These are phyloP conservation scores for Sparassis latifolia DNA, from an alignment of 1,284 basidiomycete genomes.

Conservation along the genomic window DNA sequence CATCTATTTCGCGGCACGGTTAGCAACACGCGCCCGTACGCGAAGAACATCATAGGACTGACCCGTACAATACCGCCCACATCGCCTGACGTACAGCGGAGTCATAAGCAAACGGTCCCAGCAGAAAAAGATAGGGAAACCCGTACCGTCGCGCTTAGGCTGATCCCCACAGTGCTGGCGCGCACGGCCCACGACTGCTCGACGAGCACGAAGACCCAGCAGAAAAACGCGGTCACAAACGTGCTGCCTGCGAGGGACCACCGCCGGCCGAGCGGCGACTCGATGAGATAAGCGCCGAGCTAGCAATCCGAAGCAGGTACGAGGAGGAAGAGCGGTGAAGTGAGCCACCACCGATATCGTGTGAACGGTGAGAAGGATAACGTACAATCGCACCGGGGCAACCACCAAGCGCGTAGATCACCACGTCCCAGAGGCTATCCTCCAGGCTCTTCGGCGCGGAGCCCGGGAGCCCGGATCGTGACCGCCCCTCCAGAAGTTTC, in stretches of 20 bases:
- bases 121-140: background rate
- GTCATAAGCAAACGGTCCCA: background rate
- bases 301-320: slow-evolving; percentile 22
- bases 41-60: slow-evolving; percentile 10
- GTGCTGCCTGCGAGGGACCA: slow-evolving; percentile 80
- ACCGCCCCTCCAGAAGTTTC: slow-evolving; percentile 71
- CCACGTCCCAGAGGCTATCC: slow-evolving; percentile 74
- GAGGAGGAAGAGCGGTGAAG: background rate
- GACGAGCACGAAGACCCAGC: slow-evolving; percentile 66
- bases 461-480: slow-evolving; percentile 23
- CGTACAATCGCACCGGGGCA: slow-evolving; percentile 81
- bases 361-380: slow-evolving; percentile 10
- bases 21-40: background rate
- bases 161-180: slow-evolving; percentile 76
- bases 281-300: slow-evolving; percentile 88
- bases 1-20: slow-evolving; percentile 42
- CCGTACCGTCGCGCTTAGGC: slow-evolving; percentile 71
- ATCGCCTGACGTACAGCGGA: slow-evolving; percentile 48
- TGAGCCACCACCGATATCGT: background rate
- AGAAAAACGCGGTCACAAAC: slow-evolving; percentile 76
- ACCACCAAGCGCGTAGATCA: slow-evolving; percentile 79
- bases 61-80: slow-evolving; percentile 88
- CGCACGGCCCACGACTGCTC: slow-evolving; percentile 59
- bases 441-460: slow-evolving; percentile 44
- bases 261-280: slow-evolving; percentile 69